Evolutionary conservation across 176 grass and related monocot genomes (phyloP).

Genomic region (Musa schizocarpa): DNA sequence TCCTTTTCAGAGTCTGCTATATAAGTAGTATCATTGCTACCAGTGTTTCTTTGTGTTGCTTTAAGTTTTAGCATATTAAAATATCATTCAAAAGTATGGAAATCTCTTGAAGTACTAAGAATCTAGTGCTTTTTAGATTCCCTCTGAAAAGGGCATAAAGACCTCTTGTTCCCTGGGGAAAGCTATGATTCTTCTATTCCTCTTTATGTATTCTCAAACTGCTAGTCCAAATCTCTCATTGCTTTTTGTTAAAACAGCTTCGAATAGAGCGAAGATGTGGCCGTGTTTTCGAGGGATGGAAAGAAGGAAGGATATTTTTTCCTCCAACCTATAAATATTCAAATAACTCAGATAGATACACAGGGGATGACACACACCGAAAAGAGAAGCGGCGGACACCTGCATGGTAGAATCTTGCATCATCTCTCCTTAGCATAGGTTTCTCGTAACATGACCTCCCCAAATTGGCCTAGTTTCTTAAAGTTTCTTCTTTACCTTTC

Average conservation of each 20-base stretch:
- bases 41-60: slow-evolving; percentile 6
- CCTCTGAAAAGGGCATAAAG: background rate
- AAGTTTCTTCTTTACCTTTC: no score
- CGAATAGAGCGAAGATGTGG: slow-evolving; percentile 67
- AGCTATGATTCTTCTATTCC: background rate
- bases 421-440: background rate
- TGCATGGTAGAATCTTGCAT: slow-evolving; percentile 58
- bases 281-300: slow-evolving; percentile 91
- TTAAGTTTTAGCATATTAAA: background rate
- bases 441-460: background rate
- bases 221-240: slow-evolving; percentile 4
- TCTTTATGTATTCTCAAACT: slow-evolving; percentile 1
- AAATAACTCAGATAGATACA: slow-evolving; percentile 86
- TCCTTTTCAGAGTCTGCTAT: background rate
- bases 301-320: slow-evolving; percentile 96
- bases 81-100: background rate
- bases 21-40: no score
- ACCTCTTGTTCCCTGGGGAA: background rate
- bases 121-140: slow-evolving; percentile 4
- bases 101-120: slow-evolving; percentile 8
- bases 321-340: slow-evolving; percentile 98
- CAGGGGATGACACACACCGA: slow-evolving; percentile 57
- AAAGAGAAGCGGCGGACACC: slow-evolving; percentile 95
- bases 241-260: slow-evolving; percentile 45
- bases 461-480: no score